These are phyloP conservation scores for Wickerhamiella slavikovae DNA, from an alignment of 805 yeast genomes.

Conservation along the genomic window DNA sequence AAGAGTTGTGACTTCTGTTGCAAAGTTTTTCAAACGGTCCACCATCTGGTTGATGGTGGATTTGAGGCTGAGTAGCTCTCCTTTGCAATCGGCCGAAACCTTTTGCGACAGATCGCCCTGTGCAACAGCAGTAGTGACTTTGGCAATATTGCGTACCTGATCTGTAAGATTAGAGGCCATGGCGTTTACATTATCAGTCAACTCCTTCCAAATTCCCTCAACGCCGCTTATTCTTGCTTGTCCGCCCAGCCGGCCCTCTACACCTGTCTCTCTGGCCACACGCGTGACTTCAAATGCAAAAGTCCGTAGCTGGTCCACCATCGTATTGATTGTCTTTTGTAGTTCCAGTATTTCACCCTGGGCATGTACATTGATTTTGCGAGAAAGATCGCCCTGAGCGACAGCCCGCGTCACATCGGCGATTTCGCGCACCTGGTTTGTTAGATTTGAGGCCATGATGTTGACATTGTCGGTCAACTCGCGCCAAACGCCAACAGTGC, in stretches of 20 bases:
- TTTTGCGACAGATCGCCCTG: slow-evolving; percentile 63
- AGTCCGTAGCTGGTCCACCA: slow-evolving; percentile 69
- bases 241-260: slow-evolving; percentile 73
- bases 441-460: slow-evolving; percentile 74
- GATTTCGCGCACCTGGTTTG: slow-evolving; percentile 76
- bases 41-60: slow-evolving; percentile 79
- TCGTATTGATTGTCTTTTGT: slow-evolving; percentile 70
- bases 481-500: slow-evolving; percentile 79
- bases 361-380: slow-evolving; percentile 75
- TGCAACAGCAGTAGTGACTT: slow-evolving; percentile 76
- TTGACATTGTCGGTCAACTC: slow-evolving; percentile 72
- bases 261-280: slow-evolving; percentile 80
- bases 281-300: slow-evolving; percentile 75
- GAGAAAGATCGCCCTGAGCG: slow-evolving; percentile 64
- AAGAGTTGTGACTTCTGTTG: slow-evolving; percentile 67
- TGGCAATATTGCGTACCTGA: slow-evolving; percentile 73
- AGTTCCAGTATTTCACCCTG: slow-evolving; percentile 76
- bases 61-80: slow-evolving; percentile 59
- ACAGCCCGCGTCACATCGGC: slow-evolving; percentile 82
- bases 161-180: slow-evolving; percentile 79
- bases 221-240: slow-evolving; percentile 65
- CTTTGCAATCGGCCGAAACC: slow-evolving; percentile 72
- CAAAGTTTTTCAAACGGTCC: slow-evolving; percentile 61
- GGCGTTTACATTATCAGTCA: slow-evolving; percentile 73
- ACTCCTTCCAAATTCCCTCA: slow-evolving; percentile 73